These are phyloP conservation scores for Penicillium hesseltinei DNA, from an alignment of 2,329 filamentous ascomycete species.

Conservation along the genomic window DNA sequence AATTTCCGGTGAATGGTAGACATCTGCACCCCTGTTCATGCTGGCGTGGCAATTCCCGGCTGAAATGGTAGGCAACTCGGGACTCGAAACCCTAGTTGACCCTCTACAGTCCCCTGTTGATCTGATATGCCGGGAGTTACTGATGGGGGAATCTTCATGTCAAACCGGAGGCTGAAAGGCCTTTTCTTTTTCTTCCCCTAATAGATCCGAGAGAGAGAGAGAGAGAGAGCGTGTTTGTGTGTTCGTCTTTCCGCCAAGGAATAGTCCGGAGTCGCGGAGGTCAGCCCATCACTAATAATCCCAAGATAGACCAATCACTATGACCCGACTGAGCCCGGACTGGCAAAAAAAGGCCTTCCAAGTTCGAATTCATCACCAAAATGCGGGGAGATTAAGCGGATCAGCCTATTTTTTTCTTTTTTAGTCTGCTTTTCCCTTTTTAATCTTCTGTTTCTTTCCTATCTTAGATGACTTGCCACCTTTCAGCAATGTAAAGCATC, in stretches of 20 bases:
- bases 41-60: conserved; percentile 16
- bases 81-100: background rate
- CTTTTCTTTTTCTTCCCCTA: background rate
- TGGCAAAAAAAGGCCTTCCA: background rate
- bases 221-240: too few relatives aligned
- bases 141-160: background rate
- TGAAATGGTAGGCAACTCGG: conserved; percentile 3
- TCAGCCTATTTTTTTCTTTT: conserved; percentile 10
- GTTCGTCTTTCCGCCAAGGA: background rate
- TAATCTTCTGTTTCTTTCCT: conserved; percentile 5
- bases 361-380: conserved; percentile 4
- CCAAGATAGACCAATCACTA: background rate
- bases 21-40: conserved; percentile 11
- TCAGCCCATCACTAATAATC: background rate
- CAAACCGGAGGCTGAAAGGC: background rate
- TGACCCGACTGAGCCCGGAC: background rate
- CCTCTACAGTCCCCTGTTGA: background rate
- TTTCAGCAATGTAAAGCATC: background rate
- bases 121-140: conserved; percentile 15
- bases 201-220: background rate
- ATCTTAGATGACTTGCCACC: background rate
- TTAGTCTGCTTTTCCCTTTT: background rate
- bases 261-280: background rate
- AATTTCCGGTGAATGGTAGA: background rate
- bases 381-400: conserved; percentile 24